Evolutionary conservation across 1,139 yeast genomes (phyloP), one percentile per base, ranked within the genome.

Genomic region (Lizanozyma gosingica): DNA sequence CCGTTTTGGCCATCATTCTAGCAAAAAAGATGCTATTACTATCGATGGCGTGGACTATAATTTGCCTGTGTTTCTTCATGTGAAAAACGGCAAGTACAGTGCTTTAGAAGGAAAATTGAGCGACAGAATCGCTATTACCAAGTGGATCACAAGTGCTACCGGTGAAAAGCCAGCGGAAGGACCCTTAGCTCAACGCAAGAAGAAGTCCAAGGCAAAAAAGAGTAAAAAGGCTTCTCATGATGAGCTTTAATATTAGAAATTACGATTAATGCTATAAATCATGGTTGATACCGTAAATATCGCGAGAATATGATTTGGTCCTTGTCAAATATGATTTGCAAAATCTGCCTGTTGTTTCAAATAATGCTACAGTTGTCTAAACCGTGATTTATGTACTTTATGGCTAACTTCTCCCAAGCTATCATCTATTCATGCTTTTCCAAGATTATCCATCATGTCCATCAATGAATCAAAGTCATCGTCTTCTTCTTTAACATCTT

Each of bases 111-210:
- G 50, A 2, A 63, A 61, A 43, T 51, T 63, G 42, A 59, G 50
- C 35, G 60, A 66, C 40, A 67, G 65, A 48, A 38, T 45, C n/a
- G 52, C 53, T 41, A 56, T 70, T 33, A 51, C 59, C 29, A 44
- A 65, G 47, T 70, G 74, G 72, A 46, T 70, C 17, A 50, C 57
- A 2, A 52, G 59, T 29, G 44, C 50, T 15, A 55, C 63, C 6
- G 62, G 61, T 1, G 42, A 45, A 6, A 39, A 42, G 3, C 72
- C 76, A 9, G 43, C 49, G 1, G 75, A 70, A 49, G 76, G 76
- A 1, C 59, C 59, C 11, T 57, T 66, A 35, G 66, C 73, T 17
- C 59, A 60, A 40, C 62, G 56, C 45, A 71, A 63, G 38, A 51
- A 47, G 37, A 58, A 62, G 45, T 48, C 57, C 6, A 59, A 62